Evolutionary conservation across 371 early-diverging fungal species (phyloP), one percentile per base, ranked within the genome.

Genomic region (Dichotomocladium elegans): DNA sequence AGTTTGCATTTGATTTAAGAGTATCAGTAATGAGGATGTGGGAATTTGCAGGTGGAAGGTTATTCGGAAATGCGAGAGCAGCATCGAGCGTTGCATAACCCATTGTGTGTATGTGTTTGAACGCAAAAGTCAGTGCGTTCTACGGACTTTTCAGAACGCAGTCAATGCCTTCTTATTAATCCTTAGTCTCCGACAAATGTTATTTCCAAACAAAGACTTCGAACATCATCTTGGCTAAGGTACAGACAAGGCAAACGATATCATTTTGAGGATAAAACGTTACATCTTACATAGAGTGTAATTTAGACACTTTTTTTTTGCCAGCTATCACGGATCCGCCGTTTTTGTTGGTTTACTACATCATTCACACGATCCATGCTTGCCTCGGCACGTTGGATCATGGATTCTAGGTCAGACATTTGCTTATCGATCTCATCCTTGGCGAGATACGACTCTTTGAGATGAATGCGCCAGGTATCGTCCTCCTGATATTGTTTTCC

Each of bases 11-110:
- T 19, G 87, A 74, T 11, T 72, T 71, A n/a, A 85, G 61, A 8
- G 80, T 80, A 54, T 89, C 89, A 12, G 85, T 80, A 29, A 89
- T 74, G 21, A 81, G 69, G 19, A 87, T 67, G 19, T 76, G 74
- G 29, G 68, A 51, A 30, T 75, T 68, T 10, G 60, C 49, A 15
- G 85, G 83, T 29, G 73, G 68, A 41, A 81, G 24, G 30, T 74
- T 75, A 24, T 63, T 51, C 40, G 63, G 68, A 47, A 79, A 77
- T n/a, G 72, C 72, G 24, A 81, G 62, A 37, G 72, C 75, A 31
- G 71, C 61, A 41, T 79, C 75, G 14, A 81, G 53, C 12, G 75
- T 67, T 41, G 66, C 63, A 52, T 77, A 81, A n/a, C 81, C 81
- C 81, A 81, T 78, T 24, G 3, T 19, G 22, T 25, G 22, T 12